Percentiles rank a stretch among this genome's conserved stretches.
These are phyloP conservation scores for Alternaria triticina DNA, from an alignment of 2,329 filamentous ascomycete species.

Conservation along the genomic window DNA sequence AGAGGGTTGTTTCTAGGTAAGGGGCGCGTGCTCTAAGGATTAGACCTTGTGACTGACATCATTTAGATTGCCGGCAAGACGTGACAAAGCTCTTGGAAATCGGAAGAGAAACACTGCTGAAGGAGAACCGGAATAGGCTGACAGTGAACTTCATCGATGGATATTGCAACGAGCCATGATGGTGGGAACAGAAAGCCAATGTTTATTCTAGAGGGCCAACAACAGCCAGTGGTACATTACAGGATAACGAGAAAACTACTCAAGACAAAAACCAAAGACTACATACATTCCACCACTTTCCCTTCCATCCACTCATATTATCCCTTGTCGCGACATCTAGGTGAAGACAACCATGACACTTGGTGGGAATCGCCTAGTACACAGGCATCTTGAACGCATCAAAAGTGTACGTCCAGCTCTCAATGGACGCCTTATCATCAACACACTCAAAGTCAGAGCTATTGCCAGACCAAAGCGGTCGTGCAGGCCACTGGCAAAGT, in stretches of 20 bases:
- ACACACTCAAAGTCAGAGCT: conserved; percentile 49
- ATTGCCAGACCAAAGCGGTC: conserved; percentile 49
- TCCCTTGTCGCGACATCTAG: neutral
- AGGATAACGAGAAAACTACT: no score
- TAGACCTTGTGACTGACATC: neutral
- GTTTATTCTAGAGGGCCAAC: neutral
- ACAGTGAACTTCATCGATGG: conserved; percentile 41
- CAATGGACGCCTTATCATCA: conserved; percentile 47
- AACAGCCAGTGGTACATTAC: no score
- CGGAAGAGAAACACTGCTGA: conserved; percentile 33
- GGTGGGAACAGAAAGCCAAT: neutral
- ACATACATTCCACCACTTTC: no score
- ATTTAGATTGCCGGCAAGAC: conserved; percentile 39
- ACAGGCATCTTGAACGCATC: conserved; percentile 48
- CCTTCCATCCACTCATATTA: no score
- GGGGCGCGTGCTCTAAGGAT: no score
- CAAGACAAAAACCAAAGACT: no score
- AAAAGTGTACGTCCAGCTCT: conserved; percentile 51
- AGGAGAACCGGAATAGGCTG: conserved; percentile 36
- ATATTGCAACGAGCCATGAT: conserved; percentile 38
- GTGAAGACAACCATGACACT: neutral
- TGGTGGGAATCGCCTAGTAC: neutral
- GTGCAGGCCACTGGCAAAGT: conserved; percentile 53
- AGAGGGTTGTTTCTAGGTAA: conserved; percentile 36
- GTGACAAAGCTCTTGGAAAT: conserved; percentile 27